phyloP scores from a whole-genome alignment of 495 filamentous ascomycete species.

The Neurospora pannonica region DNA sequence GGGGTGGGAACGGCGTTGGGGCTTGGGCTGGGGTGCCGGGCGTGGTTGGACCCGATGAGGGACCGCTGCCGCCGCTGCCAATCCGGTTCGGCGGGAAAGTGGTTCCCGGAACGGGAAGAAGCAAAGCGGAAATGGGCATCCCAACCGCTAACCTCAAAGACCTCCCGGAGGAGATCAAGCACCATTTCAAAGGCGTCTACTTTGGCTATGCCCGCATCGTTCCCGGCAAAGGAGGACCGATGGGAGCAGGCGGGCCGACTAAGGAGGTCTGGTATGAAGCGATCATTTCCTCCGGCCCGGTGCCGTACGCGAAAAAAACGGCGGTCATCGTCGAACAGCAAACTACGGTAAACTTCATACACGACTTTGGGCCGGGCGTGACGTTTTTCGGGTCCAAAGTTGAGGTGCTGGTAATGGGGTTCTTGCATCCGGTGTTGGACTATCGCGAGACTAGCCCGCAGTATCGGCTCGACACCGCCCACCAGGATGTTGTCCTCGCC shows the following conservation, averaged over 20 bases:
- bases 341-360: slow-evolving; percentile 34
- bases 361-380: slow-evolving; percentile 32
- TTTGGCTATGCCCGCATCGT: slow-evolving; percentile 50
- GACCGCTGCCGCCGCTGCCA: slow-evolving; percentile 50
- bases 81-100: slow-evolving; percentile 42
- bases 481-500: slow-evolving; percentile 40
- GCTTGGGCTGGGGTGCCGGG: slow-evolving; percentile 7
- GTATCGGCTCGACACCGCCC: slow-evolving; percentile 31
- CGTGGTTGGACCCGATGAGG: slow-evolving; percentile 31
- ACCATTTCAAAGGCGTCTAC: slow-evolving; percentile 49
- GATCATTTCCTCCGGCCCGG: slow-evolving; percentile 42
- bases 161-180: slow-evolving; percentile 33
- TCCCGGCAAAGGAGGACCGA: background rate
- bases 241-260: background rate
- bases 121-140: slow-evolving; percentile 18
- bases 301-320: slow-evolving; percentile 26
- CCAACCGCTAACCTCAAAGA: slow-evolving; percentile 34
- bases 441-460: slow-evolving; percentile 24
- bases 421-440: slow-evolving; percentile 29
- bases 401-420: slow-evolving; percentile 48
- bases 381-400: slow-evolving; percentile 31
- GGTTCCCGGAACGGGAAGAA: slow-evolving; percentile 23
- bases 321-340: slow-evolving; percentile 28
- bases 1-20: background rate
- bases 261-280: slow-evolving; percentile 39